Conservation (phyloP, 2,329 filamentous ascomycete genomes). For the Calonectria fujianensis region DNA sequence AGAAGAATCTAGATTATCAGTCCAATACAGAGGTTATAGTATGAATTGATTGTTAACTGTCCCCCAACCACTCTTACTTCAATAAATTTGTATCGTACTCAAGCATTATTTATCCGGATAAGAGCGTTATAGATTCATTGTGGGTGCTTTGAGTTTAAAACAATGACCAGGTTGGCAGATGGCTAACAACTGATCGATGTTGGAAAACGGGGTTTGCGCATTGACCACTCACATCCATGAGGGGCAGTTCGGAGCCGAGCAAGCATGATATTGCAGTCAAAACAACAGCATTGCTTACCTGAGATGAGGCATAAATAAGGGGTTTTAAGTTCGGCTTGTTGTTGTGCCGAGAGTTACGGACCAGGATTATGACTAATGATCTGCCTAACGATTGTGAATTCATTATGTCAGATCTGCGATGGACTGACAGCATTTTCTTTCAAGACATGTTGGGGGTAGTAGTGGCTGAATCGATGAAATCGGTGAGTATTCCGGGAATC, state of each 20-base stretch:
- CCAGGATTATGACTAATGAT: not conserved
- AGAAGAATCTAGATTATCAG: not conserved
- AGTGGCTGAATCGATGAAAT: no score
- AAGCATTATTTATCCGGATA: not conserved
- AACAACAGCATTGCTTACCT: rapidly evolving
- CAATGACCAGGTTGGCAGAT: not conserved
- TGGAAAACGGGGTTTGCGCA: not conserved
- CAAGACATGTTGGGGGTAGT: no score
- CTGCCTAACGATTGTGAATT: no score
- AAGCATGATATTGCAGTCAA: not conserved
- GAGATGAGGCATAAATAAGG: not conserved
- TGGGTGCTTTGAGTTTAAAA: not conserved
- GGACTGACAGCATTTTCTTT: no score
- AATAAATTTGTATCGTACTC: not conserved
- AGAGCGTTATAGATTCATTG: not conserved
- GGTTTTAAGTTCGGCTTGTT: not conserved
- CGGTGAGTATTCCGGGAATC: no score
- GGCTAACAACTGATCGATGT: not conserved
- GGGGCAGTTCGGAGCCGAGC: not conserved
- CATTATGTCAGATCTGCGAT: no score
- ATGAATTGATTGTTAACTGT: not conserved
- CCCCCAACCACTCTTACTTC: not conserved
- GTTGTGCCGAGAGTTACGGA: not conserved
- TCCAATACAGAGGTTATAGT: not conserved
- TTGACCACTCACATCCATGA: not conserved